A percentile compares a stretch with the other conserved stretches of the same genome.
phyloP scores from a whole-genome alignment of 169 alveolate genomes.

The Amoebophrya sp. region DNA sequence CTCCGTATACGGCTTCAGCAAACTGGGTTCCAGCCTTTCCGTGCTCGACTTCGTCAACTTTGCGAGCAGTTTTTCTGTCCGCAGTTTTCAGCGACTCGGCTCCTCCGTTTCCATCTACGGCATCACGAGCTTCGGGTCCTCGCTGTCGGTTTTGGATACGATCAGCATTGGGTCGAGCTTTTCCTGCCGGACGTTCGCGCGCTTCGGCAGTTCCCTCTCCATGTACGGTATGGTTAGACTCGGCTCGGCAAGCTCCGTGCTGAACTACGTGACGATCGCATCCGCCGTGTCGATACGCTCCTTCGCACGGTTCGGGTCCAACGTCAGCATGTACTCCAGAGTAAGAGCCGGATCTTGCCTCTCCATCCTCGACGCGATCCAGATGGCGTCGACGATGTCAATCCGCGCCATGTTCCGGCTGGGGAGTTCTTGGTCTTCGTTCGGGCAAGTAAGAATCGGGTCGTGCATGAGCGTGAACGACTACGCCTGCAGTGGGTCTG shows the following conservation, averaged over 20 bases:
- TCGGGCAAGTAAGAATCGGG: background rate
- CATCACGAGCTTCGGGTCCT: background rate
- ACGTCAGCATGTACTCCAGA: background rate
- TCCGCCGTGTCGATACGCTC: background rate
- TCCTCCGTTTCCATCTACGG: background rate
- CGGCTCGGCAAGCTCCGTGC: background rate
- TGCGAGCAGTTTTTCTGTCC: background rate
- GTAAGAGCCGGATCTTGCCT: background rate
- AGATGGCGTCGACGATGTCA: background rate
- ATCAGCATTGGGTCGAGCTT: background rate
- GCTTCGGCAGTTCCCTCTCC: slow-evolving; percentile 7
- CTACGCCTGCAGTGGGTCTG: background rate
- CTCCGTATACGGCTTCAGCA: background rate
- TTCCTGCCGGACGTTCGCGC: background rate
- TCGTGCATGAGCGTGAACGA: background rate
- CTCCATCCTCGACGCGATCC: background rate
- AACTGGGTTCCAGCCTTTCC: background rate
- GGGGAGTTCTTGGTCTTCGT: background rate
- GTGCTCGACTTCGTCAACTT: slow-evolving; percentile 10
- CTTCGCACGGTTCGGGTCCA: background rate
- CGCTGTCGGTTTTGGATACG: background rate
- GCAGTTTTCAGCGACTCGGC: background rate
- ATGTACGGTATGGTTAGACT: background rate
- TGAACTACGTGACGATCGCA: background rate
- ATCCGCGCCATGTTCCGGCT: background rate